Percentiles rank a stretch among this genome's conserved stretches.
These are phyloP conservation scores for Zanthoxylum bungeanum DNA, from an alignment of 345 rosid genomes.

Conservation along the genomic window DNA sequence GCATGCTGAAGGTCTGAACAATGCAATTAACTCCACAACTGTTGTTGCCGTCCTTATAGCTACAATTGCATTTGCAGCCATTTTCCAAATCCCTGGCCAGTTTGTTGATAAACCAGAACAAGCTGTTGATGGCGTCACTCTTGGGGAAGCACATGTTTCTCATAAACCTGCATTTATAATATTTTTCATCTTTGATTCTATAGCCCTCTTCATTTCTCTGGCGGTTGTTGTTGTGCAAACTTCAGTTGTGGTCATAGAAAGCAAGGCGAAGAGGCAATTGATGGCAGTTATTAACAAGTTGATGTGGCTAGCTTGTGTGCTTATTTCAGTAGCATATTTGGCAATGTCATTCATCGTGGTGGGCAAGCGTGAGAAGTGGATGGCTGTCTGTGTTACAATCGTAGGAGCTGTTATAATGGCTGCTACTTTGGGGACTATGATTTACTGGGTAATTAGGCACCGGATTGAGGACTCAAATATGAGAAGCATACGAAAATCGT, in stretches of 20 bases:
- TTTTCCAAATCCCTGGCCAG: constrained; percentile 91
- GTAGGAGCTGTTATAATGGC: constrained; percentile 80
- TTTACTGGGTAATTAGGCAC: constrained; percentile 85
- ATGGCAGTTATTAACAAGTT: constrained; percentile 91
- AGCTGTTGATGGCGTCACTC: constrained; percentile 40
- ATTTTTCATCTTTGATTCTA: constrained; percentile 77
- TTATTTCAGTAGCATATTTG: constrained; percentile 70
- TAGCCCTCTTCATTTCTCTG: constrained; percentile 88
- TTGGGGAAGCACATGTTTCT: constrained; percentile 84
- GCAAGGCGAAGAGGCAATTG: constrained; percentile 93
- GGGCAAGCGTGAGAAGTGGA: constrained; percentile 68
- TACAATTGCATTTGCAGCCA: constrained; percentile 91
- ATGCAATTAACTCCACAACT: constrained; percentile 90
- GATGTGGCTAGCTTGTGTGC: constrained; percentile 94
- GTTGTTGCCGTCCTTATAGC: constrained; percentile 95
- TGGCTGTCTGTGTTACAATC: constrained; percentile 75
- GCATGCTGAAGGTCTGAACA: constrained; percentile 91
- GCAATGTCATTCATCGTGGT: constrained; percentile 83
- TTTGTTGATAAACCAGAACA: constrained; percentile 49
- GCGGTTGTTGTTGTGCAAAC: constrained; percentile 96
- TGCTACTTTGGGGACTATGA: constrained; percentile 90
- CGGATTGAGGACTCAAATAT: constrained; percentile 72
- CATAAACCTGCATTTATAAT: constrained; percentile 60
- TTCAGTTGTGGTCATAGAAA: constrained; percentile 87
- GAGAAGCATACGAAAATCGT: constrained; percentile 60